These are phyloP conservation scores for Diaporthe helianthi DNA, from an alignment of 2,329 filamentous ascomycete genomes.

Conservation along the genomic window DNA sequence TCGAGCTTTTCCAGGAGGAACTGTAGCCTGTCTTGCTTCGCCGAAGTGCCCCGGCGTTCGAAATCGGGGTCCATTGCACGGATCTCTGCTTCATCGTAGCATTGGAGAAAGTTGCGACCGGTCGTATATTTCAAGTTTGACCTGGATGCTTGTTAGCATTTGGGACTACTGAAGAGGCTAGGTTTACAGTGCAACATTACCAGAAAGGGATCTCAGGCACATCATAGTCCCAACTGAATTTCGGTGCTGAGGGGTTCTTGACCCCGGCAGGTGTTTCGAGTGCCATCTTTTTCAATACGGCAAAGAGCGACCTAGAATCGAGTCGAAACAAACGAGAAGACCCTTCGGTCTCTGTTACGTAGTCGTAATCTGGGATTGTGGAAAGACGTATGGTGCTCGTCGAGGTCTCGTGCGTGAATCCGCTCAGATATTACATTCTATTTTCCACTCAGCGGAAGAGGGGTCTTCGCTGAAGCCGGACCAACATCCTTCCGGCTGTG, in stretches of 20 bases:
- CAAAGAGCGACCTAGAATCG: neutral
- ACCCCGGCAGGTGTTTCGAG: constrained; percentile 8
- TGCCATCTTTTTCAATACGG: neutral
- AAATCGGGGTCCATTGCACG: neutral
- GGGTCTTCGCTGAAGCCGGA: neutral
- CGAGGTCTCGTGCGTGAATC: neutral
- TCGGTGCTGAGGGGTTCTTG: constrained; percentile 14
- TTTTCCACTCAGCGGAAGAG: too few species aligned
- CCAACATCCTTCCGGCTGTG: neutral
- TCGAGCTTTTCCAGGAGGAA: neutral
- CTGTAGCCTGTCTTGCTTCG: neutral
- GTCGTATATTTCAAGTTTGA: constrained; percentile 3
- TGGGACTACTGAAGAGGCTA: too few species aligned
- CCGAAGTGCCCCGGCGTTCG: neutral
- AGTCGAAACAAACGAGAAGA: neutral
- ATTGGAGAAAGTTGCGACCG: constrained; percentile 9
- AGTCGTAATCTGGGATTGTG: too few species aligned
- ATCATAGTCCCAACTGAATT: constrained; percentile 17
- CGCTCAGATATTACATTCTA: neutral
- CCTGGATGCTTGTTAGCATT: neutral
- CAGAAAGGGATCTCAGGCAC: constrained; percentile 15
- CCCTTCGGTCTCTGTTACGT: neutral
- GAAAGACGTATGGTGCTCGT: neutral
- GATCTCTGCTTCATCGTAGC: neutral
- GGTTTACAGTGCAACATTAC: neutral